Percentiles rank a stretch among this genome's conserved stretches.
Conservation (phyloP, 495 filamentous ascomycete genomes). For the Aspergillus carlsbadensis region DNA sequence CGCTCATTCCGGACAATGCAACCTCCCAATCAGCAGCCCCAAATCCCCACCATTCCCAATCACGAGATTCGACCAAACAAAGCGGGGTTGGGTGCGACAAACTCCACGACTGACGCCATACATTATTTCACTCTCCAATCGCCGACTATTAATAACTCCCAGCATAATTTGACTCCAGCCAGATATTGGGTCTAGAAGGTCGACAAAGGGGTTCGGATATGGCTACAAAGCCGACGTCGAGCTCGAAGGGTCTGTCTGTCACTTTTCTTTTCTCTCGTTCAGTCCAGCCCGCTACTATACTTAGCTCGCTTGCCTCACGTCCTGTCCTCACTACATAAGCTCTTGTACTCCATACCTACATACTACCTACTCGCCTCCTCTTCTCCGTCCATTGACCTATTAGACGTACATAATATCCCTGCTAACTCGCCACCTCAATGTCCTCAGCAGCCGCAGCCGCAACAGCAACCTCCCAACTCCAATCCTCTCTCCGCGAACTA, state of each 20-base stretch:
- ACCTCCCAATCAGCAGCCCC: not conserved
- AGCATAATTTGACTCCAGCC: not conserved
- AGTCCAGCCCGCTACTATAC: not conserved
- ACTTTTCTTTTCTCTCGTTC: not conserved
- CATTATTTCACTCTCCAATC: slow-evolving; percentile 18
- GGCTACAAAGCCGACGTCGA: slow-evolving; percentile 13
- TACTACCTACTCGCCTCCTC: not conserved
- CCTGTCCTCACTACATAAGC: not conserved
- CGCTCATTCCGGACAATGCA: not conserved
- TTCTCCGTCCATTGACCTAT: not conserved
- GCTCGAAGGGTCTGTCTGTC: slow-evolving; percentile 22
- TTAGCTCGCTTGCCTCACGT: not conserved
- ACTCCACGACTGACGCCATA: slow-evolving; percentile 25
- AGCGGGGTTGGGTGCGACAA: slow-evolving; percentile 13
- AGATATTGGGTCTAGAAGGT: slow-evolving; percentile 1
- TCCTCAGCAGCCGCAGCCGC: slow-evolving; percentile 19
- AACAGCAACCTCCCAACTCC: slow-evolving; percentile 34
- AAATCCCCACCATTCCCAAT: slow-evolving; percentile 12
- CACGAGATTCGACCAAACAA: slow-evolving; percentile 4
- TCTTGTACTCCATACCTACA: not conserved
- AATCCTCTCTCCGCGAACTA: slow-evolving; percentile 46
- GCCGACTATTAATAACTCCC: slow-evolving; percentile 13
- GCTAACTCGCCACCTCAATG: slow-evolving; percentile 20
- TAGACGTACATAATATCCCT: not conserved
- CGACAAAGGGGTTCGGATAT: slow-evolving; percentile 6